Base-by-base conservation (phyloP, 805 yeast species). In the Nakazawaea ishiwadae region DNA sequence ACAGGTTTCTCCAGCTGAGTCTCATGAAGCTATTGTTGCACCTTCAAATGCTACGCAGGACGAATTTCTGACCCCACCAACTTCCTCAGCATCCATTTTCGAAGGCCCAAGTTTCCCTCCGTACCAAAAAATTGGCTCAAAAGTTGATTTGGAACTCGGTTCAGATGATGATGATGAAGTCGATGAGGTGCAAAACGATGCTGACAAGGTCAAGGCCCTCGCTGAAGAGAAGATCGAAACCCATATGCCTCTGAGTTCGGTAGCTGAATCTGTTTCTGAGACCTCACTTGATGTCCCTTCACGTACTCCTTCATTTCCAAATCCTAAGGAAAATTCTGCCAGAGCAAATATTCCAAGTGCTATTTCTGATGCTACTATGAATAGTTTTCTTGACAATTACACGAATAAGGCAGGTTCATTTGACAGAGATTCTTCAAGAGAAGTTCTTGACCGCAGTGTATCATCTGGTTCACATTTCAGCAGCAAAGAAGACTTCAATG, bases 331-430 rank as follows among this genome's bases (percentile, higher is more conserved):
- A 15, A 15, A 9, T 3, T 17, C 15, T 11, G 21, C 9, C 10
- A 32, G 34, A 32, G 37, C 10, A 10, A 30, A 27, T 12, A 31
- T 35, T 17, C 39, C 35, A 16, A 40, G 44, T 26, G 31, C 39
- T n/a, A 14, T 27, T 6, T 42, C 44, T 8, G 39, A 42, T 34
- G 35, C 39, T 24, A 42, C 45, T 3, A 37, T 42, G 42, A 34
- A 37, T 28, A 42, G 45, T 16, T 42, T 42, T 18, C 20, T 42
- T 9, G 45, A 42, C 28, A 42, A 29, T 8, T 42, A 42, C 21
- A 31, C 40, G n/a, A 27, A 27, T n/a, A 30, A 31, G 24, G 23
- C 20, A 5, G 31, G 17, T 9, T 39, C 37, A 3, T 19, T 17
- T 30, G 37, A 31, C 12, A 15, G 18, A 8, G 23, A 23, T 6